Base-by-base conservation (phyloP, 225 moss, liverwort and hornwort genomes). In the Polytrichum formosum region DNA sequence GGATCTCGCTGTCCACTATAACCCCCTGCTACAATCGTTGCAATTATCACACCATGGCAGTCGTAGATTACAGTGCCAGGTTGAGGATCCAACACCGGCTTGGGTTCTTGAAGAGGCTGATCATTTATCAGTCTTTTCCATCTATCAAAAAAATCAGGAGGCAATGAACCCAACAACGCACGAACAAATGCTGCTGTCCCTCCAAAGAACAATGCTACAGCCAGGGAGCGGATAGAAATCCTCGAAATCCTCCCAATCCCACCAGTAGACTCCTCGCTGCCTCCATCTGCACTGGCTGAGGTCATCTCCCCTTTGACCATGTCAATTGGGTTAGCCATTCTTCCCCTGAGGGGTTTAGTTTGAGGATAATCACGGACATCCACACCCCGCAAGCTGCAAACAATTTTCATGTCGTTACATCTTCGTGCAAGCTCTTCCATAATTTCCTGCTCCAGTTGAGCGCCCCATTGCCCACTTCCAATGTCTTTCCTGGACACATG, bases 21-120 rank as follows among this genome's bases (percentile, higher is more conserved):
- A 4, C 83, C 94, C 20, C 87, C 85, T 20, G 82, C 78, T 63
- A 91, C 82, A 55, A 94, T 88, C 13, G 81, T 88, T 56, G 94
- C 97, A 69, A 98, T 69, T 56, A 98, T 90, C 63, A 83, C 83
- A 58, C 97, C 97, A 70, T 94, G 90, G 55, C 97, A 76, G 77
- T 98, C 97, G 72, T 79, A 98, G 56, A 98, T 76, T 26, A 94
- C 87, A 19, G 92, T 91, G 20, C 83, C 80, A 13, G 75, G 81
- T 26, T 88, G 85, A 70, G 67, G 26, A 29, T 84, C 90, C 68
- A 64, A 74, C 66, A 76, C 59, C 0, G 76, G 72, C 60, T 78
- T 84, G 64, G 86, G 30, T 71, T 81, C 86, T 61, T 84, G 78
- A 65, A 84, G 67, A 13, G 91, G 90, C 33, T 83, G 73, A 70